A percentile compares a stretch with the other conserved stretches of the same genome.
phyloP scores from a whole-genome alignment of 768 basidiomycete genomes.

The Myochromella boudieri region DNA sequence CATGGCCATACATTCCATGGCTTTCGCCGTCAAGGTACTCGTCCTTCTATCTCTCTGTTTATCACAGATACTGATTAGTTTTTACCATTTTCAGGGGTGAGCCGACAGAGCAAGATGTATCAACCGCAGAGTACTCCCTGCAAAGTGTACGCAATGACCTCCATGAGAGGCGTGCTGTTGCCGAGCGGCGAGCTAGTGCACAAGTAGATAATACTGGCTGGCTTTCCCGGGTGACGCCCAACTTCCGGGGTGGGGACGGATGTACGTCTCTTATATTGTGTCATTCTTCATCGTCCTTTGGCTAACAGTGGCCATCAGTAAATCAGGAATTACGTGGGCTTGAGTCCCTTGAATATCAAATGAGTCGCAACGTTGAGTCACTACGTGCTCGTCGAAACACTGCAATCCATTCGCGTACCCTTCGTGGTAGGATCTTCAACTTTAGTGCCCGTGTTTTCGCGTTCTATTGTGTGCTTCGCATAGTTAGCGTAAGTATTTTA shows the following conservation, averaged over 20 bases:
- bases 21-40: constrained; percentile 28
- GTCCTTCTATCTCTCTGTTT: background rate
- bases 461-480: constrained; percentile 63
- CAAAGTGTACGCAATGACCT: constrained; percentile 63
- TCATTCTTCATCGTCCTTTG: background rate
- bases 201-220: constrained; percentile 36
- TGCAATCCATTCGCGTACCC: constrained; percentile 50
- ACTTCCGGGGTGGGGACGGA: constrained; percentile 48
- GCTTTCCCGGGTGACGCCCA: constrained; percentile 50
- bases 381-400: constrained; percentile 49
- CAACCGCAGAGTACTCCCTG: constrained; percentile 56
- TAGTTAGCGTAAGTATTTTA: constrained; percentile 52
- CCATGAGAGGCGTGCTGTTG: constrained; percentile 33
- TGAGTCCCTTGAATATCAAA: constrained; percentile 66
- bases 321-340: constrained; percentile 63
- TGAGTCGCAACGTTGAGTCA: constrained; percentile 54
- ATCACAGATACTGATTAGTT: background rate
- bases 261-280: constrained; percentile 24
- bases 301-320: constrained; percentile 22
- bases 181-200: constrained; percentile 25
- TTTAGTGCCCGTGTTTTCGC: constrained; percentile 56
- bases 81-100: constrained; percentile 23
- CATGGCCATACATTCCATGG: constrained; percentile 59
- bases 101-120: constrained; percentile 53
- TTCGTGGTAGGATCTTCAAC: constrained; percentile 52